Evolutionary conservation across 306 rosid genomes (phyloP).

Genomic region (Quercus berberidifolia): DNA sequence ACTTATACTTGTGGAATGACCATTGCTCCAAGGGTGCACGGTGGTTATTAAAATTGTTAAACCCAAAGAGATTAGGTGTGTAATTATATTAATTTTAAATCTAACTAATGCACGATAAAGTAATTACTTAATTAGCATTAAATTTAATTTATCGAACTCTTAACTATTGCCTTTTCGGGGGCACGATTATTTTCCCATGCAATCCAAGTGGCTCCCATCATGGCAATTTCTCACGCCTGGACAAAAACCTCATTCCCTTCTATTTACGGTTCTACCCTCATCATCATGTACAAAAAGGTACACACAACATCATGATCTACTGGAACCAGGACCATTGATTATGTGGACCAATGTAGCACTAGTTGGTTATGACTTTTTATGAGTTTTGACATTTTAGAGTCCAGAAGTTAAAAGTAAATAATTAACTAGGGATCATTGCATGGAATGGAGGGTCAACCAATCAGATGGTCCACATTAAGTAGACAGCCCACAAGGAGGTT

Average conservation of each 20-base stretch:
- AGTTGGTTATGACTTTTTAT: slow-evolving; percentile 26
- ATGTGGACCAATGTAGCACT: slow-evolving; percentile 44
- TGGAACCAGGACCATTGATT: slow-evolving; percentile 39
- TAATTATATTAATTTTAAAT: too few relatives aligned
- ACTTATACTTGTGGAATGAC: too few relatives aligned
- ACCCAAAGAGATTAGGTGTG: background rate
- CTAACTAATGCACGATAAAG: background rate
- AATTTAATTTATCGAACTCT: background rate
- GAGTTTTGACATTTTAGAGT: slow-evolving; percentile 34
- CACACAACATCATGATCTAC: slow-evolving; percentile 42
- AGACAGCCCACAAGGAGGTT: background rate
- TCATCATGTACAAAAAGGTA: slow-evolving; percentile 38
- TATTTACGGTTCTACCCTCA: slow-evolving; percentile 34
- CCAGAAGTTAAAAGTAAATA: slow-evolving; percentile 34
- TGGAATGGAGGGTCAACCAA: background rate
- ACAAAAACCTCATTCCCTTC: background rate
- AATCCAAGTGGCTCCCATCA: slow-evolving; percentile 54
- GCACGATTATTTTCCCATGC: slow-evolving; percentile 45
- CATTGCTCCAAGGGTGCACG: accelerated
- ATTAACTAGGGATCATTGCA: background rate
- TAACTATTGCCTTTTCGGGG: slow-evolving; percentile 6
- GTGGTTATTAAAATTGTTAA: background rate
- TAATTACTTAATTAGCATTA: background rate
- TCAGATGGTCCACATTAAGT: background rate
- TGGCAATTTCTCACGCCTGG: slow-evolving; percentile 58